Conservation (phyloP, 441 rosid genomes). For the Eruca vesicaria region DNA sequence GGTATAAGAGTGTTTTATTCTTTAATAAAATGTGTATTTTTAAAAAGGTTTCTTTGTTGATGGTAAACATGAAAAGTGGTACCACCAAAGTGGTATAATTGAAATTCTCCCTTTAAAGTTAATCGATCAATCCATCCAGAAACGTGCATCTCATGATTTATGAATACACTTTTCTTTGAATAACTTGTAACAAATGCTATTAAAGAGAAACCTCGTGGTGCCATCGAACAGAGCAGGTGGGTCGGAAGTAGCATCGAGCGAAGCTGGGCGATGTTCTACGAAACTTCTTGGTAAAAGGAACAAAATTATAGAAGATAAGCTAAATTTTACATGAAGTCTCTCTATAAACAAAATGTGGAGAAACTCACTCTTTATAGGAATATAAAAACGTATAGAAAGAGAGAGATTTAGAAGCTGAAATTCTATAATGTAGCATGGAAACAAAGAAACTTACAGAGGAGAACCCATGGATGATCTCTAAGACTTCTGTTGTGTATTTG, state of each 20-base stretch:
- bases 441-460: slow-evolving; percentile 14
- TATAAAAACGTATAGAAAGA: background rate
- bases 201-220: slow-evolving; percentile 51
- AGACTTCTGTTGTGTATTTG: background rate
- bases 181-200: background rate
- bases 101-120: too few relatives aligned
- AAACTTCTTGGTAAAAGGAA: background rate
- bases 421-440: background rate
- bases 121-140: background rate
- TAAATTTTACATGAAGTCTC: background rate
- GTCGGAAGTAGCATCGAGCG: slow-evolving; percentile 56
- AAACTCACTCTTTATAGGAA: background rate
- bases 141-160: background rate
- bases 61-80: too few relatives aligned
- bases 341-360: background rate
- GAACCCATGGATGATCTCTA: slow-evolving; percentile 13
- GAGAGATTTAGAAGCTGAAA: too few relatives aligned
- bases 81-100: too few relatives aligned
- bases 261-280: slow-evolving; percentile 52
- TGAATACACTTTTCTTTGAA: background rate
- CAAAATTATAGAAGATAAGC: background rate
- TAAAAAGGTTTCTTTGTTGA: too few relatives aligned
- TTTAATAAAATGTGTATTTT: too few relatives aligned
- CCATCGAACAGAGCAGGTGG: slow-evolving; percentile 69
- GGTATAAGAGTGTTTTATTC: too few relatives aligned